A percentile compares a stretch with the other conserved stretches of the same genome.
Evolutionary conservation across 352 stramenopile genomes (phyloP).

Genomic region (Pythium chondricola): DNA sequence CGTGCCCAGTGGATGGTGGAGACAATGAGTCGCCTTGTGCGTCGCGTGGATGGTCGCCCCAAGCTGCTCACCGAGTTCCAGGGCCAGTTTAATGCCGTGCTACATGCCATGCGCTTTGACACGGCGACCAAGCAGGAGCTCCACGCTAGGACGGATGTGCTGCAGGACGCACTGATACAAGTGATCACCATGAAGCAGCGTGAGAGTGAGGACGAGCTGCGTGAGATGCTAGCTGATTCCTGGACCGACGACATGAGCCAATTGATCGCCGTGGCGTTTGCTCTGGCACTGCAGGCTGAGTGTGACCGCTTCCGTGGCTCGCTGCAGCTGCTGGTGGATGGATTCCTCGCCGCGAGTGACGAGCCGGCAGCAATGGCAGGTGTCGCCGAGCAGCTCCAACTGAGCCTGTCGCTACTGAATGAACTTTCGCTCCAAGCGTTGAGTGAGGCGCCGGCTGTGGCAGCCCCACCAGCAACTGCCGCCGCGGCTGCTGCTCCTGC

Average conservation of each 20-base stretch:
- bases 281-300: constrained; percentile 58
- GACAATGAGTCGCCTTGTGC: constrained; percentile 52
- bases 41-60: constrained; percentile 64
- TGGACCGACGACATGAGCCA: constrained; percentile 63
- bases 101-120: constrained; percentile 81
- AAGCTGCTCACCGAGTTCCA: constrained; percentile 61
- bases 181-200: constrained; percentile 32
- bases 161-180: constrained; percentile 54
- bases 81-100: constrained; percentile 66
- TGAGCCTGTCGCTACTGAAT: constrained; percentile 6
- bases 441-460: not conserved
- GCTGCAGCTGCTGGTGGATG: constrained; percentile 48
- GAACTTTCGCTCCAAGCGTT: constrained; percentile 15
- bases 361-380: constrained; percentile 21
- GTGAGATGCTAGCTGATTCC: constrained; percentile 31
- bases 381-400: constrained; percentile 27
- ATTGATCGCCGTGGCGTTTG: constrained; percentile 34
- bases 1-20: constrained; percentile 26
- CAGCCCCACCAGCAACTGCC: constrained; percentile 2
- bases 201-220: constrained; percentile 44
- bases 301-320: constrained; percentile 65
- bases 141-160: constrained; percentile 58
- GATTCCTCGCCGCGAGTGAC: constrained; percentile 39
- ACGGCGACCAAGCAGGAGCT: constrained; percentile 75
- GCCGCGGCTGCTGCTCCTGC: constrained; percentile 3